A percentile compares a stretch with the other conserved stretches of the same genome.
Conservation (phyloP, 2,329 filamentous ascomycete genomes). For the Colletotrichum ledebouriae region DNA sequence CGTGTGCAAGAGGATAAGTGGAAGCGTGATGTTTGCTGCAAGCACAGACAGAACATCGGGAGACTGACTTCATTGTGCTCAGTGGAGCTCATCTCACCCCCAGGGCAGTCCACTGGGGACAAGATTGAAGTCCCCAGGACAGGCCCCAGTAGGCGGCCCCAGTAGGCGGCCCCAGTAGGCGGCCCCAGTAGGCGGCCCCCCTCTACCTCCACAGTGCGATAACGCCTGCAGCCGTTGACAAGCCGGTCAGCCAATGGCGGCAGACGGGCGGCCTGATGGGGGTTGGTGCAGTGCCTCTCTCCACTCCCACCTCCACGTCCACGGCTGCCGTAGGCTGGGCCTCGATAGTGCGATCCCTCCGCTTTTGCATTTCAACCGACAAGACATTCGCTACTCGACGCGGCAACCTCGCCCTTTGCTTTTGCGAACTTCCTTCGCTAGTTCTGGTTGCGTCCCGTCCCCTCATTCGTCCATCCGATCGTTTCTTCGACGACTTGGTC, state of each 20-base stretch:
- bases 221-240: conserved; percentile 12
- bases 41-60: neutral
- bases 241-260: conserved; percentile 30
- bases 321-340: conserved; percentile 17
- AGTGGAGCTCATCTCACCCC: conserved; percentile 18
- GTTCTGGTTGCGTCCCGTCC: neutral
- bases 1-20: neutral
- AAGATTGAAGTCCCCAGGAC: conserved; percentile 1
- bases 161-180: too few relatives aligned
- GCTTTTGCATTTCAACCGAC: conserved; percentile 35
- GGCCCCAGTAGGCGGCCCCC: conserved; percentile 14
- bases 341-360: conserved; percentile 30
- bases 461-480: neutral
- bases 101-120: too few relatives aligned
- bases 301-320: conserved; percentile 30
- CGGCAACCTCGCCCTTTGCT: conserved; percentile 10
- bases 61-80: neutral
- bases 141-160: conserved; percentile 15
- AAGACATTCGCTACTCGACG: conserved; percentile 33
- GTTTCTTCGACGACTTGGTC: neutral
- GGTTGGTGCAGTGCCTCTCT: conserved; percentile 28
- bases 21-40: neutral
- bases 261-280: conserved; percentile 33
- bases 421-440: neutral
- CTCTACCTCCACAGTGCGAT: conserved; percentile 38